A percentile compares a stretch with the other conserved stretches of the same genome.
Conservation (phyloP, 208 protist species). For the Spironucleus salmonicida region DNA sequence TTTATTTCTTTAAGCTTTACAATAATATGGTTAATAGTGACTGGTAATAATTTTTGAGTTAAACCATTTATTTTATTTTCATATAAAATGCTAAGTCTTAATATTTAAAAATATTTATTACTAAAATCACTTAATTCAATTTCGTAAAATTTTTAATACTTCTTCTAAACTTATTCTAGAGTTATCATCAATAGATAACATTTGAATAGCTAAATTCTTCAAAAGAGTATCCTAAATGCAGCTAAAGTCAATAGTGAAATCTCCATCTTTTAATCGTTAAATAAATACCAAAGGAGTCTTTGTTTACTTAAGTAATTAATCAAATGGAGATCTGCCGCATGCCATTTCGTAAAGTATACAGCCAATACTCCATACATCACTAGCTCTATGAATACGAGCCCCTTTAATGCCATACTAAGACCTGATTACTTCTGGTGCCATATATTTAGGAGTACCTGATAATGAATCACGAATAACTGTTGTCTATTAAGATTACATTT, state of each 20-base stretch:
- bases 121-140: too few species aligned
- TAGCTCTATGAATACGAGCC: conserved; percentile 2
- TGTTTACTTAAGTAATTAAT: neutral
- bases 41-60: too few species aligned
- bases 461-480: neutral
- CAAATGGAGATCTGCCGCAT: neutral
- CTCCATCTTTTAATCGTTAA: neutral
- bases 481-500: neutral
- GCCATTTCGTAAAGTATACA: conserved; percentile 10
- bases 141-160: too few species aligned
- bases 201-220: too few species aligned
- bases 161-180: too few species aligned
- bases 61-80: too few species aligned
- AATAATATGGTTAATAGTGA: too few species aligned
- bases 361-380: conserved; percentile 19
- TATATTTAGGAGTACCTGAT: neutral
- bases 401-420: neutral
- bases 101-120: too few species aligned
- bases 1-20: too few species aligned
- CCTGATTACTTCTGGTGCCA: conserved; percentile 8
- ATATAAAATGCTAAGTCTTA: too few species aligned
- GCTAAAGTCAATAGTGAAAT: neutral
- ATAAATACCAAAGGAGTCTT: neutral
- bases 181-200: too few species aligned
- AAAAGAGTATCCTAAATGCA: too few species aligned